Percentiles rank a stretch among this genome's conserved stretches.
Conservation (phyloP, 2,329 filamentous ascomycete species). For the Aspergillus hiratsukae region DNA sequence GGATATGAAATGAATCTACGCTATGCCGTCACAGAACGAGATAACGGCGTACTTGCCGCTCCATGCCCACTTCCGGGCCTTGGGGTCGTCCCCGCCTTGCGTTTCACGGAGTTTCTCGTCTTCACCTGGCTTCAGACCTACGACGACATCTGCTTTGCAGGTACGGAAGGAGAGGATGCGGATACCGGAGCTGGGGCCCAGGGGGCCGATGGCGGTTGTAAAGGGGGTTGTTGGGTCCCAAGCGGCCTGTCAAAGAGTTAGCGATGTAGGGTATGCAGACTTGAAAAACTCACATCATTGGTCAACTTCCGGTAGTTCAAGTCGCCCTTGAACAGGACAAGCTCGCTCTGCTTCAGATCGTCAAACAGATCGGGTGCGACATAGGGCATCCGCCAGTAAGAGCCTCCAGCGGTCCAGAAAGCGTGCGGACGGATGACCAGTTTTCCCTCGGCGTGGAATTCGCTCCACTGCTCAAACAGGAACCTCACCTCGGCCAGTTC, state of each 20-base stretch:
- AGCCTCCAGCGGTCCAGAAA: constrained; percentile 87
- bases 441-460: constrained; percentile 76
- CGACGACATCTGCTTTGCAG: constrained; percentile 94
- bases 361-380: constrained; percentile 64
- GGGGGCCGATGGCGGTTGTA: constrained; percentile 73
- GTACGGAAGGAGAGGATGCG: constrained; percentile 84
- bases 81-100: constrained; percentile 67
- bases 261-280: neutral
- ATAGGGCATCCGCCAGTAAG: constrained; percentile 80
- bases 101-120: constrained; percentile 72
- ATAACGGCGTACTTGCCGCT: constrained; percentile 96
- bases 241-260: constrained; percentile 48
- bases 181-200: constrained; percentile 76
- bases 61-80: constrained; percentile 84
- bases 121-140: constrained; percentile 73
- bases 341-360: constrained; percentile 75
- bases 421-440: constrained; percentile 75
- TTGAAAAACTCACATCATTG: constrained; percentile 66
- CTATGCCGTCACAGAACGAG: constrained; percentile 70
- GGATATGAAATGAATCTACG: constrained; percentile 7
- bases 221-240: constrained; percentile 92
- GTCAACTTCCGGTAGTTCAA: constrained; percentile 93
- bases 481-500: constrained; percentile 67
- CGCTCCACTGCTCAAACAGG: constrained; percentile 77
- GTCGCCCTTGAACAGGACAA: constrained; percentile 96